Base-by-base conservation (phyloP, 1,139 yeast genomes). In the Candida tetrigidarum region DNA sequence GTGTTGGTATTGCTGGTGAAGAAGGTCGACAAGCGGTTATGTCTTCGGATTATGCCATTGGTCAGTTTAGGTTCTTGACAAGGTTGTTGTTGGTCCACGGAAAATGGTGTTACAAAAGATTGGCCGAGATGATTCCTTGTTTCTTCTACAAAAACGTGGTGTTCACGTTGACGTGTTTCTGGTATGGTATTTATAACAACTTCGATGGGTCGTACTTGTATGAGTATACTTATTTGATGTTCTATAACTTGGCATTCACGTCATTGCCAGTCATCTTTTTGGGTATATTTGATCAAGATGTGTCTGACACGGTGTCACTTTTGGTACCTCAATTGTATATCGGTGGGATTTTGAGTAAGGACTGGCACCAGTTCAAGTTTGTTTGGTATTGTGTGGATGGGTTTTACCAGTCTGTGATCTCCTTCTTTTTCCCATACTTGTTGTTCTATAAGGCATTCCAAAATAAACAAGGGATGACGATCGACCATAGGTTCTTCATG, bases 1-100 rank as follows among this genome's bases (percentile, higher is more conserved):
- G 86, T 45, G 79, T 81, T 39, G 86, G 86, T 54, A 81, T 81
- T 54, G 86, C 85, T 4, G 86, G 86, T 50, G 85, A 81, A 62
- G 86, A 81, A 63, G 86, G 86, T 51, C 64, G 86, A 54, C 86
- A 81, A 58, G 86, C 86, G 1, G 86, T 78, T 8, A 81, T 81
- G 86, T 78, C 84, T 2, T 77, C 85, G 1, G 86, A 81, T 61
- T 81, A 81, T 59, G 86, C 83, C n/a, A 65, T 81, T 52, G 86
- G 84, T 5, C 86, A 81, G 57, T 81, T 81, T 61, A 67, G 84
- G 51, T 81, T 67, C 57, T 67, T 81, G 43, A 68, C 81, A 4
- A 66, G 86, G 49, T 64, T 81, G 45, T 62, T 81, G 28, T 62
- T 81, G 48, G 85, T 81, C 33, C 86, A 81, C 57, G 86, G 86